These are phyloP conservation scores for Rhizopogon rudus DNA, from an alignment of 768 basidiomycete species.

Conservation along the genomic window DNA sequence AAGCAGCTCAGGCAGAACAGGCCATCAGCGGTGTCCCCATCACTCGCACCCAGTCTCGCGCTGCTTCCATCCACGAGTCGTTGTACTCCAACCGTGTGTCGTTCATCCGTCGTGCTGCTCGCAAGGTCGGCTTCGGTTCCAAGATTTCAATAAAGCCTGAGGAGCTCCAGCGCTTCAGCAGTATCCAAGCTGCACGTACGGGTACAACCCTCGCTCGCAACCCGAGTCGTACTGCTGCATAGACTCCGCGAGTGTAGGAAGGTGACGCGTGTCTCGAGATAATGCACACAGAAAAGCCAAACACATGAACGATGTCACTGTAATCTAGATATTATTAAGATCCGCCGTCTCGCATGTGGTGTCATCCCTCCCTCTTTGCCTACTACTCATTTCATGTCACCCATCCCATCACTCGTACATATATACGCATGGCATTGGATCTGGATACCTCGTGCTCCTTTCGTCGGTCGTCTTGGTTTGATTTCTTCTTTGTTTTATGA, in stretches of 20 bases:
- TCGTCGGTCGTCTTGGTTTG: background rate
- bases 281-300: background rate
- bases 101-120: conserved; percentile 85
- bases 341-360: conserved; percentile 9
- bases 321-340: conserved; percentile 9
- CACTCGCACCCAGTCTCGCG: conserved; percentile 84
- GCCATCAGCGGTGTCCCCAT: conserved; percentile 55
- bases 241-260: conserved; percentile 15
- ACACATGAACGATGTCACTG: conserved; percentile 4
- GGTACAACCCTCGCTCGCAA: conserved; percentile 75
- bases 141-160: conserved; percentile 79
- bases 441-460: conserved; percentile 4
- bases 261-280: background rate
- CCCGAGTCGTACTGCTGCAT: conserved; percentile 55
- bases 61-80: conserved; percentile 84
- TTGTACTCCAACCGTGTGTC: conserved; percentile 93
- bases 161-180: conserved; percentile 82
- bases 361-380: conserved; percentile 8
- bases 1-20: conserved; percentile 31
- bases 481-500: background rate
- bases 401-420: conserved; percentile 1
- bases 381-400: background rate
- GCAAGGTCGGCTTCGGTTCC: conserved; percentile 85
- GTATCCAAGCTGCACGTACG: conserved; percentile 77
- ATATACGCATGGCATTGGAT: conserved; percentile 8